Base-by-base conservation (phyloP, 768 basidiomycete species). In the Mycena polygramma region DNA sequence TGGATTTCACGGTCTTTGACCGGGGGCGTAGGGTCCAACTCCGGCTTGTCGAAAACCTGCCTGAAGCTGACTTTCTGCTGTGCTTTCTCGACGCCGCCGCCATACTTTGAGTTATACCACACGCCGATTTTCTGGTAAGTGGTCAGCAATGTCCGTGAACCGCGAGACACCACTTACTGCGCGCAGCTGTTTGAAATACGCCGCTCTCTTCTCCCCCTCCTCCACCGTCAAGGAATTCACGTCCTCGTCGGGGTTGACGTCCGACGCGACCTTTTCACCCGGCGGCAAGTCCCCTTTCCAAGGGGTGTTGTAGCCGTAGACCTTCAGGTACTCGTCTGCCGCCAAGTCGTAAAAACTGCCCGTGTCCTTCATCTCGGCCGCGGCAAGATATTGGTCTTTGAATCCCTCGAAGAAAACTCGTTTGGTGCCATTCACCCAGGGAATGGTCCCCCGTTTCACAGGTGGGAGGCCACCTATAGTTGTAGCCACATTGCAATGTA, bases 101-200 rank as follows among this genome's bases (percentile, higher is more conserved):
- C 63, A 30, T 63, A 55, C 20, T 55, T 19, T 7, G 19, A 11
- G 8, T 54, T 54, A n/a, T 45, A 63, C 63, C 63, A 63, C 2
- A 36, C 52, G 9, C 63, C 63, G 9, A 63, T 63, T 55, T 55
- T 63, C 63, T 63, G 24, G 20, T 19, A 30, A 14, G 26, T 46
- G 7, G 17, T 30, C 30, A 17, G 15, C 19, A 7, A 20, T 7
- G 7, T 17, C 19, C 19, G 7, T 20, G 17, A 19, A 15, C 14
- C 19, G 14, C 14, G 14, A 7, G 14, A 41, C 26, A 30, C 30
- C 30, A 17, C 52, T 53, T 20, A 53, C 52, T 5, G 13, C n/a
- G 1, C 26, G 52, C 24, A 53, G 17, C 13, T 30, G 6, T 17
- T 30, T 20, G 26, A 15, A 30, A 20, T 53, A 53, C 52, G 17